These are phyloP conservation scores for Pichia sorboxylosa DNA, from an alignment of 1,139 yeast species.

Conservation along the genomic window DNA sequence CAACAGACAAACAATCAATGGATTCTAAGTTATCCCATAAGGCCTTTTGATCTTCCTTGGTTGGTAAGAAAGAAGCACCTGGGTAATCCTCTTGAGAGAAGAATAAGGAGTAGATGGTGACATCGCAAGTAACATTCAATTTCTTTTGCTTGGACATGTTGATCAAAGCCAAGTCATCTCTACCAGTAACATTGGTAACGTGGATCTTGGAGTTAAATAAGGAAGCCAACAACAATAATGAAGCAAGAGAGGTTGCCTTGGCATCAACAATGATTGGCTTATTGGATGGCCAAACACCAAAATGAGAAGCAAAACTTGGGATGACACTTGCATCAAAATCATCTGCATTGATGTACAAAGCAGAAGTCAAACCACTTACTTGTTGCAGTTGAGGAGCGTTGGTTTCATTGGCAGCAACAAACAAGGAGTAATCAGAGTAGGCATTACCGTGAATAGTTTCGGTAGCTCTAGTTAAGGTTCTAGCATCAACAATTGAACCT, in stretches of 20 bases:
- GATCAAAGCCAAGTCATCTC: constrained; percentile 75
- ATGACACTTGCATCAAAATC: constrained; percentile 60
- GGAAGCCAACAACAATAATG: constrained; percentile 80
- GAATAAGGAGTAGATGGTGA: constrained; percentile 70
- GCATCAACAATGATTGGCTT: constrained; percentile 93
- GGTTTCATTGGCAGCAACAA: constrained; percentile 70
- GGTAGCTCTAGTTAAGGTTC: constrained; percentile 53
- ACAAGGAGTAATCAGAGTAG: constrained; percentile 71
- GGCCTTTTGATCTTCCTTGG: constrained; percentile 66
- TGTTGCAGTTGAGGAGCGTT: constrained; percentile 55
- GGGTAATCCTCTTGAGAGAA: constrained; percentile 63
- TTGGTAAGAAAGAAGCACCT: constrained; percentile 62
- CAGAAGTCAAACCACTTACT: constrained; percentile 59
- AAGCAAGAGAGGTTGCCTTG: constrained; percentile 80
- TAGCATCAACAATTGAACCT: constrained; percentile 56
- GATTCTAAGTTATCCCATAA: constrained; percentile 67
- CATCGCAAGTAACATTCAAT: constrained; percentile 82
- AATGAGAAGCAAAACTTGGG: constrained; percentile 65
- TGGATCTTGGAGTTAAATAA: constrained; percentile 80
- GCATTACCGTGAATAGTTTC: constrained; percentile 44
- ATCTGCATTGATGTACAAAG: constrained; percentile 72
- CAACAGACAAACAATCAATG: constrained; percentile 83
- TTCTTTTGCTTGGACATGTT: constrained; percentile 77
- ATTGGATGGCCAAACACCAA: constrained; percentile 70
- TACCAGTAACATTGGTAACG: constrained; percentile 72